Base-by-base conservation (phyloP, 805 yeast genomes). In the Saturnispora serradocipensis region DNA sequence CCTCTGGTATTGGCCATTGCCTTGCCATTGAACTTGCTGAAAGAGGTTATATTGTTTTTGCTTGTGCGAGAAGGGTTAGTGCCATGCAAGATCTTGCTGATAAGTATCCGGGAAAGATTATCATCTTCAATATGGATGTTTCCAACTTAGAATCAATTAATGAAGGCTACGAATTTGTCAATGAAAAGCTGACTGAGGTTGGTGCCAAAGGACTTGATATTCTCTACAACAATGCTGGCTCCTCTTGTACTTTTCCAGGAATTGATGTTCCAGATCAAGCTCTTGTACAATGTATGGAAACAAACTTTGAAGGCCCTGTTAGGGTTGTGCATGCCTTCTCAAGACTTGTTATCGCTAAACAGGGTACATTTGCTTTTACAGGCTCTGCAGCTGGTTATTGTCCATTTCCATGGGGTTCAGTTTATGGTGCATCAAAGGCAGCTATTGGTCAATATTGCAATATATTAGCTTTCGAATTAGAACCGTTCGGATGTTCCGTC, bases 371-470 rank as follows among this genome's bases (percentile, higher is more conserved):
- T 53, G 80, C 82, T 0, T 84, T 83, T 65, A 85, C 93, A 0
- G 93, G 93, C 1, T 83, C 90, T 3, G 64, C 82, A 2, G 76
- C 84, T 15, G 93, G 88, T 1, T 50, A 78, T 15, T 66, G 75
- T 11, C 81, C 87, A 3, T 80, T 86, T 68, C 95, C 95, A 25
- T 85, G 81, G 64, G 79, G 83, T 1, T 72, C 83, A 13, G 70
- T 81, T 30, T 86, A 86, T 61, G 75, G 82, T 32, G 74, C 90
- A 1, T 64, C 84, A 1, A 86, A 86, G 60, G 88, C 90, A 5
- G 90, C 91, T 0, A 79, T 86, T 52, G 88, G 84, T 57, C 82
- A 78, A 57, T 86, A 81, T 60, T 85, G 88, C 0, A 75, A 78
- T 40, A 75, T 74, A 2, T 67, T 86, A 51, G 76, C 82, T 49